A percentile compares a stretch with the other conserved stretches of the same genome.
Evolutionary conservation across 352 stramenopile genomes (phyloP).

Genomic region (Halophytophthora polymorphica): DNA sequence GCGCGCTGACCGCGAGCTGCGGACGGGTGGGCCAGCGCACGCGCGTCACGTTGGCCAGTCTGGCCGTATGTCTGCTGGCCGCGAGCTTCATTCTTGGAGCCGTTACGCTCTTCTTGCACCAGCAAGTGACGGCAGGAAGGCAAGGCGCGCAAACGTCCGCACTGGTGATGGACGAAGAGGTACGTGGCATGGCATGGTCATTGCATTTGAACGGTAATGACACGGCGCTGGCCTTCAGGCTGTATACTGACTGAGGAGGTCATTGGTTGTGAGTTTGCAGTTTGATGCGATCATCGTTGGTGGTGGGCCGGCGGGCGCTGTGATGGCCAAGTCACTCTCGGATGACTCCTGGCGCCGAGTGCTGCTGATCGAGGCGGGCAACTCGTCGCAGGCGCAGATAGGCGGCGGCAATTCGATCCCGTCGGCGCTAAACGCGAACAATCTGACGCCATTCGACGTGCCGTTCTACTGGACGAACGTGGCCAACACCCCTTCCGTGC

Average conservation of each 20-base stretch:
- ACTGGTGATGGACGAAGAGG: slow-evolving; percentile 24
- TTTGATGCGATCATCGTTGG: slow-evolving; percentile 66
- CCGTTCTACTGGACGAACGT: slow-evolving; percentile 86
- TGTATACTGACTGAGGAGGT: slow-evolving; percentile 1
- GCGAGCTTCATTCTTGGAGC: no score
- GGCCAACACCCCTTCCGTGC: slow-evolving; percentile 54
- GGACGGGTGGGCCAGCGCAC: no score
- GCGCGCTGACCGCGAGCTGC: no score
- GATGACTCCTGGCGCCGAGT: slow-evolving; percentile 57
- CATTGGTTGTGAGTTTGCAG: slow-evolving; percentile 9
- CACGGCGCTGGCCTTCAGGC: neutral
- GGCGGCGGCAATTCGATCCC: slow-evolving; percentile 44
- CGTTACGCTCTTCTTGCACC: no score
- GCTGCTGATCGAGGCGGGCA: slow-evolving; percentile 63
- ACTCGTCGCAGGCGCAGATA: slow-evolving; percentile 50
- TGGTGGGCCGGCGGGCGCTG: slow-evolving; percentile 51
- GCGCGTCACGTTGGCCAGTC: no score
- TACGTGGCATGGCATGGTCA: slow-evolving; percentile 4
- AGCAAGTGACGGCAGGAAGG: no score
- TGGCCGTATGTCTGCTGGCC: no score
- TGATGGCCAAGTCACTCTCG: slow-evolving; percentile 49
- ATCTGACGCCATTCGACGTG: slow-evolving; percentile 78
- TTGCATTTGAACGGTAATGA: neutral
- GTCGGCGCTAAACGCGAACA: slow-evolving; percentile 32
- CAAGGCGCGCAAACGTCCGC: neutral